These are phyloP conservation scores for Pichia membranifaciens DNA, from an alignment of 805 yeast species.

Conservation along the genomic window DNA sequence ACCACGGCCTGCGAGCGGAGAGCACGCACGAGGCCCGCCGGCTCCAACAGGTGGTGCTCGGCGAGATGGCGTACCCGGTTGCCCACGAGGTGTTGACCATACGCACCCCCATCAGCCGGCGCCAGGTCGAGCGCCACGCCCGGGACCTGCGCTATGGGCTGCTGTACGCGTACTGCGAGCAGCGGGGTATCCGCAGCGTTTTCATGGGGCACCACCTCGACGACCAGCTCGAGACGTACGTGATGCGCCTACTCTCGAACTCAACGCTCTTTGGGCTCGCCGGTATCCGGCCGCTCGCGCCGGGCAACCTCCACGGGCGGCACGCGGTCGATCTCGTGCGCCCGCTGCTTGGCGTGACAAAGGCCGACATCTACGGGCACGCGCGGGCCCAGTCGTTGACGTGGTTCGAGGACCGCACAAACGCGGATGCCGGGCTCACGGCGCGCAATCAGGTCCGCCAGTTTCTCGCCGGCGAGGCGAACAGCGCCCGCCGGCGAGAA, in stretches of 20 bases:
- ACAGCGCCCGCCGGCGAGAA: too few species aligned
- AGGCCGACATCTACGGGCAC: slow-evolving; percentile 39
- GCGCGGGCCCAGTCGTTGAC: slow-evolving; percentile 36
- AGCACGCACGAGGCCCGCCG: slow-evolving; percentile 44
- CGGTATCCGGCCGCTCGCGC: slow-evolving; percentile 37
- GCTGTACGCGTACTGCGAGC: slow-evolving; percentile 37
- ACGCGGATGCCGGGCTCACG: slow-evolving; percentile 48
- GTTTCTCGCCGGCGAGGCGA: slow-evolving; percentile 1
- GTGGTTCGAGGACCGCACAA: slow-evolving; percentile 74
- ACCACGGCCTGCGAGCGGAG: slow-evolving; percentile 51
- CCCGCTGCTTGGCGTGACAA: slow-evolving; percentile 47
- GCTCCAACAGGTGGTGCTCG: slow-evolving; percentile 22
- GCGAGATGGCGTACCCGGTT: slow-evolving; percentile 16
- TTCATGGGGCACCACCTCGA: slow-evolving; percentile 63
- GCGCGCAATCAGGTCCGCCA: slow-evolving; percentile 50
- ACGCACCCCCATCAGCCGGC: slow-evolving; percentile 11
- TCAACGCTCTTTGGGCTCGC: slow-evolving; percentile 52
- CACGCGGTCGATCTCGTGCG: slow-evolving; percentile 29
- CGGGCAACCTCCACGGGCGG: background rate
- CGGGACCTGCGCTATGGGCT: slow-evolving; percentile 45
- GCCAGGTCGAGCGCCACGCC: slow-evolving; percentile 48
- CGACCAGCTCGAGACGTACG: slow-evolving; percentile 68
- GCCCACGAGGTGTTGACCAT: slow-evolving; percentile 25
- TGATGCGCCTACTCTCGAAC: slow-evolving; percentile 44
- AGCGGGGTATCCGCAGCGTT: slow-evolving; percentile 32